Conservation (phyloP, 2,329 filamentous ascomycete species). For the Fusarium praegraminearum region DNA sequence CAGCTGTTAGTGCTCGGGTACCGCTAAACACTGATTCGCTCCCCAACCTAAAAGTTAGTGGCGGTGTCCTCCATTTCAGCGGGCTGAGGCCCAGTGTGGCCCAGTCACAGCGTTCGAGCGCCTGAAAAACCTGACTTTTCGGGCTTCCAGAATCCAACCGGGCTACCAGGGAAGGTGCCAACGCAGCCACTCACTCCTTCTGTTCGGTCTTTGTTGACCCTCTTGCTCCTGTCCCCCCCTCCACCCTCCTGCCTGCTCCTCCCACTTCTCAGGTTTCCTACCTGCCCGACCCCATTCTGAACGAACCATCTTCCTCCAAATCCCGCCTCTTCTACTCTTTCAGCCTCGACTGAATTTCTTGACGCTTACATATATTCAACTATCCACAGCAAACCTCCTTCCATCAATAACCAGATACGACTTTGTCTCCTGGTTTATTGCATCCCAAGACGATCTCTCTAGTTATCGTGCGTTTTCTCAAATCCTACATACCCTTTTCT, state of each 20-base stretch:
- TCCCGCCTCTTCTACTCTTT: conserved; percentile 46
- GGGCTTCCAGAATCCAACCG: conserved; percentile 41
- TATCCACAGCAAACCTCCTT: conserved; percentile 22
- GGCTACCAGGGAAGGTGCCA: conserved; percentile 28
- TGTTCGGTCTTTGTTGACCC: conserved; percentile 45
- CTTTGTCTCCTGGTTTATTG: conserved; percentile 26
- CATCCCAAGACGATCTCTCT: conserved; percentile 37
- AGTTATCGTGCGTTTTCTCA: conserved; percentile 48
- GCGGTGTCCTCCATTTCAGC: conserved; percentile 42
- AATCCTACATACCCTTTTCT: conserved; percentile 29
- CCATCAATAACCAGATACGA: conserved; percentile 10
- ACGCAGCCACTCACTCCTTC: conserved; percentile 41
- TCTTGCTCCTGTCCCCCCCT: conserved; percentile 35
- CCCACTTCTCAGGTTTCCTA: conserved; percentile 12
- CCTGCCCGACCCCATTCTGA: conserved; percentile 46
- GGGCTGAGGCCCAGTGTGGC: conserved; percentile 29
- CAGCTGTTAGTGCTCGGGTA: conserved; percentile 48
- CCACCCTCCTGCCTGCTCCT: conserved; percentile 5
- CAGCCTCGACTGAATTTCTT: conserved; percentile 48
- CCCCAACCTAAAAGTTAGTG: conserved; percentile 33
- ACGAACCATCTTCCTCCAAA: conserved; percentile 48
- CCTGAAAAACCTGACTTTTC: conserved; percentile 51
- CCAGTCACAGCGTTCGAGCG: conserved; percentile 32
- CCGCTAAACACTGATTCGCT: conserved; percentile 37
- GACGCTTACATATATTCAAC: conserved; percentile 31